Evolutionary conservation across 306 rosid species (phyloP).

Genomic region (Adenanthera pavonina): DNA sequence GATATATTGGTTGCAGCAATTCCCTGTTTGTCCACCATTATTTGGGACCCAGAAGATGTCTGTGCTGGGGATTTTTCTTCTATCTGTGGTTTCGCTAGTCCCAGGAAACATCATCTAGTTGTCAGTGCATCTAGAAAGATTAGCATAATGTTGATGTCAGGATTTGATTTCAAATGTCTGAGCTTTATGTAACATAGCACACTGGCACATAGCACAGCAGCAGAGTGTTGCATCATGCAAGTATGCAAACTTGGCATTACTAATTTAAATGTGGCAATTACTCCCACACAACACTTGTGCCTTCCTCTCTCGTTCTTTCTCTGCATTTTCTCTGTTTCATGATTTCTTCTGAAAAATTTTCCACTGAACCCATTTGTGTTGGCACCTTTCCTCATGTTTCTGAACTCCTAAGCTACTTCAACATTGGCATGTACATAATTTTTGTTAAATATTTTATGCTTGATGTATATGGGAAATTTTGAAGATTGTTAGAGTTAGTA

Average conservation of each 20-base stretch:
- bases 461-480: background rate
- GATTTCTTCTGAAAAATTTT: background rate
- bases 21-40: background rate
- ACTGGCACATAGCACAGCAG: too few species aligned
- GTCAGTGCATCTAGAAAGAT: conserved; percentile 1
- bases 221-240: background rate
- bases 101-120: background rate
- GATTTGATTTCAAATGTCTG: background rate
- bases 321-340: background rate
- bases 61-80: background rate
- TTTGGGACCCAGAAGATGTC: background rate
- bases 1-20: background rate
- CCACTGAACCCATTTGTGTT: background rate
- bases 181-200: too few species aligned
- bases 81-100: background rate
- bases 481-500: background rate
- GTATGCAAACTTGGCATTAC: background rate
- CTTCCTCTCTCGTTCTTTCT: background rate
- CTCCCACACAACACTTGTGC: background rate
- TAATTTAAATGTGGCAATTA: background rate
- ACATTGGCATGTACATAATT: background rate
- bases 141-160: background rate
- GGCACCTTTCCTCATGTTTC: conserved; percentile 1
- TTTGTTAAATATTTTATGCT: background rate
- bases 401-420: background rate